A percentile compares a stretch with the other conserved stretches of the same genome.
Conservation (phyloP, 352 stramenopile species). For the Phytophthora ohioensis region DNA sequence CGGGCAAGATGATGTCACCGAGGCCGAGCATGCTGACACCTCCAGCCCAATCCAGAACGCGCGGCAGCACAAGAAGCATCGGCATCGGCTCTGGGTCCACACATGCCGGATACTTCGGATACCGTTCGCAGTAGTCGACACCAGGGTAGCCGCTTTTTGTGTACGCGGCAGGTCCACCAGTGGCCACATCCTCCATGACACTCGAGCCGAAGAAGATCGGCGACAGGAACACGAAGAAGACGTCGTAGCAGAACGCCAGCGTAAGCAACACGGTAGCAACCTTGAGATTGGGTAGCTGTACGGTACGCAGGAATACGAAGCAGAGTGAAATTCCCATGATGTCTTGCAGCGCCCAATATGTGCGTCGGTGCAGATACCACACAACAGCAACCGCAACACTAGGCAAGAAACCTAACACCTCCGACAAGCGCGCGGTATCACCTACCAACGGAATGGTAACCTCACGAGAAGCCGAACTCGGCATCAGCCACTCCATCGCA, state of each 20-base stretch:
- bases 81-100: slow-evolving; percentile 90
- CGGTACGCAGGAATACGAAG: slow-evolving; percentile 91
- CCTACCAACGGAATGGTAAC: slow-evolving; percentile 47
- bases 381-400: slow-evolving; percentile 52
- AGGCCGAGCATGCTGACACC: slow-evolving; percentile 95
- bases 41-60: slow-evolving; percentile 92
- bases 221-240: slow-evolving; percentile 97
- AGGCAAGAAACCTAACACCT: slow-evolving; percentile 54
- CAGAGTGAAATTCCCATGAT: slow-evolving; percentile 94
- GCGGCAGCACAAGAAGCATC: slow-evolving; percentile 95
- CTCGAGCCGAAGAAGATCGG: slow-evolving; percentile 88
- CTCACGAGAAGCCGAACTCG: slow-evolving; percentile 44
- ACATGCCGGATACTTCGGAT: slow-evolving; percentile 65
- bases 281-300: slow-evolving; percentile 93
- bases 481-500: slow-evolving; percentile 44
- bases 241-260: slow-evolving; percentile 95
- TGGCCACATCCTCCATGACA: slow-evolving; percentile 96
- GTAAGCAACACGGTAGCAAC: slow-evolving; percentile 91
- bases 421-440: slow-evolving; percentile 53
- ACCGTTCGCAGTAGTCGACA: slow-evolving; percentile 81
- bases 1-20: slow-evolving; percentile 96
- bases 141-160: slow-evolving; percentile 73
- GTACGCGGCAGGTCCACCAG: slow-evolving; percentile 78
- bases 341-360: slow-evolving; percentile 92
- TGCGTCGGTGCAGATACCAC: slow-evolving; percentile 72